Evolutionary conservation across 495 filamentous ascomycete genomes (phyloP).

Genomic region (Amphirosellinia nigrospora): DNA sequence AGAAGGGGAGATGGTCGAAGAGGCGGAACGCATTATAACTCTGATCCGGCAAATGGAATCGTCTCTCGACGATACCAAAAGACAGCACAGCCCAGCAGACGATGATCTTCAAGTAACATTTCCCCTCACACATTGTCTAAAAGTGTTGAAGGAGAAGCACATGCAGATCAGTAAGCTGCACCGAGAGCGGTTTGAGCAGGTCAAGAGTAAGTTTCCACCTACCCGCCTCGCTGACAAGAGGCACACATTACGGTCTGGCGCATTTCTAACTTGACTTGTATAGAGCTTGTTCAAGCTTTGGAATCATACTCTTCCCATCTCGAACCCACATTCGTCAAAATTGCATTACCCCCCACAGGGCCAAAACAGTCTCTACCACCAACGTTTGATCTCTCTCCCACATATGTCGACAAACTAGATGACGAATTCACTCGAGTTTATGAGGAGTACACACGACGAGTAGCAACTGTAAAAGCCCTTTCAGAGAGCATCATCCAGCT

Average conservation of each 20-base stretch:
- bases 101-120: constrained; percentile 75
- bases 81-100: constrained; percentile 62
- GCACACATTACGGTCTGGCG: background rate
- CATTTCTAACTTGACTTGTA: constrained; percentile 4
- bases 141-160: constrained; percentile 83
- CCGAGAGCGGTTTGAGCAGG: constrained; percentile 88
- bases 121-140: constrained; percentile 79
- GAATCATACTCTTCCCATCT: constrained; percentile 95
- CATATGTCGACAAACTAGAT: constrained; percentile 87
- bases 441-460: constrained; percentile 87
- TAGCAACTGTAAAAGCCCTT: constrained; percentile 73
- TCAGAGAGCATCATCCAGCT: constrained; percentile 88
- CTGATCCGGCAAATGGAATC: constrained; percentile 91
- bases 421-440: constrained; percentile 91
- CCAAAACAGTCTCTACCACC: constrained; percentile 76
- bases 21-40: constrained; percentile 84
- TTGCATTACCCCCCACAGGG: constrained; percentile 80
- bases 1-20: constrained; percentile 85
- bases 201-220: constrained; percentile 73
- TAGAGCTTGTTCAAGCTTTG: constrained; percentile 90
- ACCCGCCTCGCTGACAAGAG: no score
- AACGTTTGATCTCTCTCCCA: constrained; percentile 84
- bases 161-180: constrained; percentile 78
- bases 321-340: constrained; percentile 80
- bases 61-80: constrained; percentile 78